Evolutionary conservation across 768 basidiomycete genomes (phyloP).

Genomic region (Calocera viscosa): DNA sequence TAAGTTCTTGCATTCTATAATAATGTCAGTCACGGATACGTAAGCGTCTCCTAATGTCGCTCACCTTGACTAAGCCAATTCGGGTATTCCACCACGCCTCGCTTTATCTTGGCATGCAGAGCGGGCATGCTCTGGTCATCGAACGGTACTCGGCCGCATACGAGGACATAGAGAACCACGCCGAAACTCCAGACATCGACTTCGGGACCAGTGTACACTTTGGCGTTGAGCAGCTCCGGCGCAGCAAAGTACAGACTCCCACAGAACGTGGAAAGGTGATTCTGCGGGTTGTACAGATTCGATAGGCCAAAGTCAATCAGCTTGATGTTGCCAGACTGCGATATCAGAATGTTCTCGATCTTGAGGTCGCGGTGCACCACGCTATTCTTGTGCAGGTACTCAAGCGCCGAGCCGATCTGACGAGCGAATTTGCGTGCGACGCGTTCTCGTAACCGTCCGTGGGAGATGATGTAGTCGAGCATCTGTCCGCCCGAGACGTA

Average conservation of each 20-base stretch:
- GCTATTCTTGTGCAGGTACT: conserved; percentile 94
- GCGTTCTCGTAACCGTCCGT: conserved; percentile 86
- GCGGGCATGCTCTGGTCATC: conserved; percentile 99
- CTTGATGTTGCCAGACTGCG: conserved; percentile 97
- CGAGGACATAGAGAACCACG: conserved; percentile 92
- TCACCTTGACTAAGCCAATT: conserved; percentile 88
- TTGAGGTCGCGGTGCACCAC: conserved; percentile 97
- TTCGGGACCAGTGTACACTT: conserved; percentile 92
- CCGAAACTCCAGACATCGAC: conserved; percentile 99
- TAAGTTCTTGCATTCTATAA: conserved; percentile 82
- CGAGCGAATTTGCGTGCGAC: conserved; percentile 95
- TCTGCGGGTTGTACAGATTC: conserved; percentile 75
- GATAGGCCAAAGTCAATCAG: conserved; percentile 99
- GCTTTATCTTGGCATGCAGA: conserved; percentile 96
- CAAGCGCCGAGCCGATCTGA: conserved; percentile 90
- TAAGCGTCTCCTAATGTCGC: conserved; percentile 22
- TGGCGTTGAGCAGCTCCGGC: conserved; percentile 91
- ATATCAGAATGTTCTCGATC: conserved; percentile 99
- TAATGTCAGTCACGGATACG: conserved; percentile 12
- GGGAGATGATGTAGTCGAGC: conserved; percentile 99
- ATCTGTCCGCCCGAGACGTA: conserved; percentile 99
- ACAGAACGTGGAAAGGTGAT: conserved; percentile 87
- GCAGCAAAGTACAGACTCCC: conserved; percentile 98
- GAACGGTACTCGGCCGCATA: conserved; percentile 97
- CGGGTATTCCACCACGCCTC: conserved; percentile 92